A percentile compares a stretch with the other conserved stretches of the same genome.
Conservation (phyloP, 345 rosid species). For the Durio zibethinus region DNA sequence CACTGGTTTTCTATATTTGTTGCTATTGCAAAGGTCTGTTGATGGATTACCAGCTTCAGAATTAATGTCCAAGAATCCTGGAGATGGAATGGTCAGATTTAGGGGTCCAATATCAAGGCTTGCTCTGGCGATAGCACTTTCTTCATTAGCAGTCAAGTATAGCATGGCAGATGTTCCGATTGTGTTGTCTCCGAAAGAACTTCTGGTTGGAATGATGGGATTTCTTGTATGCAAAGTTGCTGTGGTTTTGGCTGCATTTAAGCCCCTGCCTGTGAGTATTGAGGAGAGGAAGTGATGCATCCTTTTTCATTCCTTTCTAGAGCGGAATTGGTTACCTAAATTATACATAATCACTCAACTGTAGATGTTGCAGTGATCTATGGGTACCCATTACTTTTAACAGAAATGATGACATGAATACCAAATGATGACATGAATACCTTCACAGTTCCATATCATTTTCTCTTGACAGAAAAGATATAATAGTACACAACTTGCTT, state of each 20-base stretch:
- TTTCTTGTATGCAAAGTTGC: conserved; percentile 85
- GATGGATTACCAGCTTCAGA: conserved; percentile 56
- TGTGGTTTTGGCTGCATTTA: conserved; percentile 75
- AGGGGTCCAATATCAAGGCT: conserved; percentile 46
- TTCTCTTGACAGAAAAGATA: background rate
- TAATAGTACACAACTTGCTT: background rate
- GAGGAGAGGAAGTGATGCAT: conserved; percentile 32
- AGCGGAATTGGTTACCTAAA: background rate
- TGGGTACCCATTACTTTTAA: background rate
- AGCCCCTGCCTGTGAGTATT: conserved; percentile 37
- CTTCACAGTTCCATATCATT: background rate
- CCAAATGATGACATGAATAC: background rate
- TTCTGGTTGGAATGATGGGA: conserved; percentile 74
- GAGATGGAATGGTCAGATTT: conserved; percentile 19
- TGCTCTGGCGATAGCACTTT: conserved; percentile 46
- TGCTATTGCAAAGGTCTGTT: conserved; percentile 68
- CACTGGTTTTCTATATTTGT: conserved; percentile 59
- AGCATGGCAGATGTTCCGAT: conserved; percentile 31
- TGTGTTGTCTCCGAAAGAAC: conserved; percentile 53
- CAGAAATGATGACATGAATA: background rate
- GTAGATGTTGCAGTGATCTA: background rate
- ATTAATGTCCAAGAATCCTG: conserved; percentile 30
- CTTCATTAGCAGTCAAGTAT: conserved; percentile 39
- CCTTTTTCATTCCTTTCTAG: background rate
- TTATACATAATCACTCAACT: background rate